A percentile compares a stretch with the other conserved stretches of the same genome.
Evolutionary conservation across 2,329 filamentous ascomycete species (phyloP).

Genomic region (Aspergillus tanneri): DNA sequence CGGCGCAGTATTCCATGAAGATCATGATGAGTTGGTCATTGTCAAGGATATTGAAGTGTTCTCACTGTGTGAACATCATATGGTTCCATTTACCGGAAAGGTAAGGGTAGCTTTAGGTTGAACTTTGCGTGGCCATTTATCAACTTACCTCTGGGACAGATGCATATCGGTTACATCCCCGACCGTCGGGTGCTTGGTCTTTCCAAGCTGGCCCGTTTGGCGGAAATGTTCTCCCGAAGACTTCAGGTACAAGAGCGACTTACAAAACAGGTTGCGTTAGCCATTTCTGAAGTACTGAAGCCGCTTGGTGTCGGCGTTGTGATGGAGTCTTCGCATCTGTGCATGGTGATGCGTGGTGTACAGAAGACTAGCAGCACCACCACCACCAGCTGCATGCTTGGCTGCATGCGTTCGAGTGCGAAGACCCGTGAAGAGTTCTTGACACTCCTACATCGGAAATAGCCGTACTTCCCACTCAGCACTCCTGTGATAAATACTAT

Average conservation of each 20-base stretch:
- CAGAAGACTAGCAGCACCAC: constrained; percentile 84
- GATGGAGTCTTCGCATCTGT: constrained; percentile 94
- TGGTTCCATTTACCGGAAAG: constrained; percentile 95
- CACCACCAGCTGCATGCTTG: constrained; percentile 96
- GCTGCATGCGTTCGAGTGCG: constrained; percentile 85
- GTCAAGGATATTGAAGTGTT: constrained; percentile 97
- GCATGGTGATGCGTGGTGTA: constrained; percentile 99
- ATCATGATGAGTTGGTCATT: constrained; percentile 95
- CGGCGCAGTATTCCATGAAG: constrained; percentile 90
- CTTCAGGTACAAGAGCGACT: constrained; percentile 95
- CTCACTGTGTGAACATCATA: constrained; percentile 92
- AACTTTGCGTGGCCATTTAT: constrained; percentile 1
- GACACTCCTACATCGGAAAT: constrained; percentile 66
- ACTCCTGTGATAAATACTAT: constrained; percentile 17
- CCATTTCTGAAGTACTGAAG: constrained; percentile 87
- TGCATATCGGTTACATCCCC: constrained; percentile 99
- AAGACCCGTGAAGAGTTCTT: constrained; percentile 97
- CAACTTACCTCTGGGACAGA: constrained; percentile 53
- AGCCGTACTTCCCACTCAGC: constrained; percentile 17
- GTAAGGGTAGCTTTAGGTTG: constrained; percentile 47
- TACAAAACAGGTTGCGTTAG: constrained; percentile 92
- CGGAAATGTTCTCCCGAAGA: constrained; percentile 91
- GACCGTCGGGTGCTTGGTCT: constrained; percentile 87
- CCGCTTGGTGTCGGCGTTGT: constrained; percentile 95
- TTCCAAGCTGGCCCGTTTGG: constrained; percentile 91